Percentiles rank a stretch among this genome's conserved stretches.
phyloP scores from a whole-genome alignment of 257 asterid genomes.

The Solanum sparsipilum region DNA sequence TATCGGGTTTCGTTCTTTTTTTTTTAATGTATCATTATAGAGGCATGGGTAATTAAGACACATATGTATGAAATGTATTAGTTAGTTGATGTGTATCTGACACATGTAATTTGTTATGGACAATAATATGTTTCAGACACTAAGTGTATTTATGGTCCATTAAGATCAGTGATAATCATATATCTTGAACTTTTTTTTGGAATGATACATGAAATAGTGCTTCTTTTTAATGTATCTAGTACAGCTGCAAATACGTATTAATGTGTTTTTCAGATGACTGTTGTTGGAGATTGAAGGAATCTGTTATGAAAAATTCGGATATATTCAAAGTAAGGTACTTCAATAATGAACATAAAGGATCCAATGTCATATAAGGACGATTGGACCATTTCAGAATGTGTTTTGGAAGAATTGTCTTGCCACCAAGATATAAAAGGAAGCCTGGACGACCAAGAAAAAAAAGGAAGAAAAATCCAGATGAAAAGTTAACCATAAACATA shows the following conservation, averaged over 20 bases:
- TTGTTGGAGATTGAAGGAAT: neutral
- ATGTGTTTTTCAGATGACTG: neutral
- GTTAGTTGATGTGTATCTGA: too few relatives aligned
- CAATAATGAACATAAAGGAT: neutral
- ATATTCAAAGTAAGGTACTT: neutral
- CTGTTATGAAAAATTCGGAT: neutral
- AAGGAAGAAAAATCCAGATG: neutral
- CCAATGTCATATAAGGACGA: neutral
- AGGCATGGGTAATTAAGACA: neutral
- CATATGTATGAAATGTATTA: neutral
- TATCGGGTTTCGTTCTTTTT: too few relatives aligned
- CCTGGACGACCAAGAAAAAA: neutral
- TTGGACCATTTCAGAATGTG: neutral
- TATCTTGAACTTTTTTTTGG: too few relatives aligned
- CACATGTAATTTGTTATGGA: too few relatives aligned
- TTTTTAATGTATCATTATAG: neutral
- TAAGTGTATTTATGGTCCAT: neutral
- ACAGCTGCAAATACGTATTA: neutral
- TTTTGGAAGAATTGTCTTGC: neutral
- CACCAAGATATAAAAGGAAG: neutral
- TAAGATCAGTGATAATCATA: neutral
- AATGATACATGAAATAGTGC: too few relatives aligned
- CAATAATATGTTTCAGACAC: too few relatives aligned
- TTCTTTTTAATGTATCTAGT: too few relatives aligned
- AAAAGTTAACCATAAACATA: too few relatives aligned